Evolutionary conservation across 2,329 filamentous ascomycete species (phyloP).

Genomic region (Fusarium robinianum): DNA sequence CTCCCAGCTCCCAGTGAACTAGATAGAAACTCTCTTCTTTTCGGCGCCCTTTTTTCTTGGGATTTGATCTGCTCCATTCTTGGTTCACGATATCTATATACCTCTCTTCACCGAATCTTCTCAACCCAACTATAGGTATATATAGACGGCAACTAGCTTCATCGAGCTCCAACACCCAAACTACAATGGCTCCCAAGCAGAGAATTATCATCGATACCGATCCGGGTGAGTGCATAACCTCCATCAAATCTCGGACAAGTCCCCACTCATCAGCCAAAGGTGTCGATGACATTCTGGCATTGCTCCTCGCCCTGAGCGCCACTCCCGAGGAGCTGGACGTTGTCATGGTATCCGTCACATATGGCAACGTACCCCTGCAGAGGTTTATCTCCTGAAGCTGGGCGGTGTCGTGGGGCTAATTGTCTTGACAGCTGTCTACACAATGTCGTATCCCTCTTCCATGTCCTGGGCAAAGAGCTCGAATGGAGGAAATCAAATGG

Average conservation of each 20-base stretch:
- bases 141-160: too few relatives aligned
- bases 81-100: too few relatives aligned
- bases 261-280: constrained; percentile 49
- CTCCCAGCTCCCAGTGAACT: too few relatives aligned
- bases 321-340: constrained; percentile 84
- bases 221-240: constrained; percentile 61
- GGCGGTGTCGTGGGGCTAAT: constrained; percentile 3
- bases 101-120: too few relatives aligned
- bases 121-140: too few relatives aligned
- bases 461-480: constrained; percentile 87
- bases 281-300: constrained; percentile 87
- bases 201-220: constrained; percentile 97
- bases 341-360: constrained; percentile 83
- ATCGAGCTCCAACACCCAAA: constrained; percentile 8
- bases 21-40: too few relatives aligned
- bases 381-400: constrained; percentile 56
- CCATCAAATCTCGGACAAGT: too few relatives aligned
- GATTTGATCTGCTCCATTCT: too few relatives aligned
- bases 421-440: constrained; percentile 68
- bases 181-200: constrained; percentile 70
- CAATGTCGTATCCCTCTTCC: constrained; percentile 89
- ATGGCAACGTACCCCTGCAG: constrained; percentile 88
- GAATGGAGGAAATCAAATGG: constrained; percentile 77
- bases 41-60: too few relatives aligned
- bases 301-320: constrained; percentile 83